Conservation (phyloP, 2,329 filamentous ascomycete species). For the Colletotrichum horii region DNA sequence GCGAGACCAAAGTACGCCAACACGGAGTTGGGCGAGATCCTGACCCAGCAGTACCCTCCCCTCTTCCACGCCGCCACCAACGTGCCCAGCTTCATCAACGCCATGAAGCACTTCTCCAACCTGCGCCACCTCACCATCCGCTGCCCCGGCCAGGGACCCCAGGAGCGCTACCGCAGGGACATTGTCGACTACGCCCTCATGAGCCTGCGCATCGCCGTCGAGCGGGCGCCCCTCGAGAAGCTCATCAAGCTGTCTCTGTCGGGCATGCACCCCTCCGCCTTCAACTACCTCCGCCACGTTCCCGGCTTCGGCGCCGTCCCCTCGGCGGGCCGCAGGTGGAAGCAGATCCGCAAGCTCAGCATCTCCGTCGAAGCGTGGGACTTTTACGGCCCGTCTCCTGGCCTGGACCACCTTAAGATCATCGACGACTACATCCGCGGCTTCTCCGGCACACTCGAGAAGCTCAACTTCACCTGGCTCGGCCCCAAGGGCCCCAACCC, state of each 20-base stretch:
- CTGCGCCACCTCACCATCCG: slow-evolving; percentile 77
- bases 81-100: slow-evolving; percentile 81
- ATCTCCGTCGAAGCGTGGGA: slow-evolving; percentile 77
- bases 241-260: slow-evolving; percentile 75
- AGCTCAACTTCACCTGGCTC: slow-evolving; percentile 79
- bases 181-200: slow-evolving; percentile 90
- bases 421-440: slow-evolving; percentile 80
- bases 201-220: slow-evolving; percentile 82
- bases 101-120: slow-evolving; percentile 71
- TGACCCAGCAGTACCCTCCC: slow-evolving; percentile 87
- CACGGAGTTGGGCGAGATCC: slow-evolving; percentile 77
- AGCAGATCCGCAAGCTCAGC: slow-evolving; percentile 75
- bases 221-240: slow-evolving; percentile 69
- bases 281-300: slow-evolving; percentile 78
- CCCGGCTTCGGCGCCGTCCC: slow-evolving; percentile 78
- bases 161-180: slow-evolving; percentile 75
- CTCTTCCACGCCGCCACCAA: slow-evolving; percentile 91
- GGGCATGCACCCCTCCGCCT: slow-evolving; percentile 75
- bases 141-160: slow-evolving; percentile 74
- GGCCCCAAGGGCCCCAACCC: slow-evolving; percentile 77
- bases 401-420: slow-evolving; percentile 75
- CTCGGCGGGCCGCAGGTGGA: slow-evolving; percentile 74
- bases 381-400: slow-evolving; percentile 62
- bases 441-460: slow-evolving; percentile 70
- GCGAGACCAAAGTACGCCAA: slow-evolving; percentile 80